Conservation (phyloP, 2,329 filamentous ascomycete genomes). For the Phaeosphaeriaceae sp. region DNA sequence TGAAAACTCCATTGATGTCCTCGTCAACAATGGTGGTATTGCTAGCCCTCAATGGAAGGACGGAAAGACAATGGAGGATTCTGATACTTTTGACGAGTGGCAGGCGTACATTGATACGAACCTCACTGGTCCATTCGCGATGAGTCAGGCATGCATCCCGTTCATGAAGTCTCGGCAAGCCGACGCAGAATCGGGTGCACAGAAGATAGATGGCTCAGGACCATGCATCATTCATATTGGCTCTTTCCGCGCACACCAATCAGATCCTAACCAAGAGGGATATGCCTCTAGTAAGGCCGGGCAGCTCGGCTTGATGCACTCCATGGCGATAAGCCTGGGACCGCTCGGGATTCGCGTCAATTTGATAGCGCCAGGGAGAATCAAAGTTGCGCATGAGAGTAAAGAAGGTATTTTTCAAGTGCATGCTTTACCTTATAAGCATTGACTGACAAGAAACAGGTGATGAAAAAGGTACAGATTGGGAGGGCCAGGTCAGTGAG, state of each 20-base stretch:
- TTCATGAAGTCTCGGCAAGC: constrained; percentile 51
- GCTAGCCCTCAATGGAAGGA: constrained; percentile 52
- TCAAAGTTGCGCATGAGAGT: constrained; percentile 57
- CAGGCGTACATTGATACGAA: constrained; percentile 56
- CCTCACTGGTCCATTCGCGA: constrained; percentile 54
- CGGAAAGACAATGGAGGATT: constrained; percentile 55
- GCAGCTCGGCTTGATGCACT: constrained; percentile 58
- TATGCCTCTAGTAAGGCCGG: constrained; percentile 61
- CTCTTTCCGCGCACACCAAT: constrained; percentile 55
- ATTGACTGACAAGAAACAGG: constrained; percentile 8
- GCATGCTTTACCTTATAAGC: neutral
- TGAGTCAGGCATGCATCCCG: constrained; percentile 56
- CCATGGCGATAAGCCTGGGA: constrained; percentile 56
- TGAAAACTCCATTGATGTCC: constrained; percentile 49
- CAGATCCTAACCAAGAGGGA: constrained; percentile 57
- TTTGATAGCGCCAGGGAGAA: constrained; percentile 54
- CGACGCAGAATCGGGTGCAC: constrained; percentile 33
- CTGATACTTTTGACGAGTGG: constrained; percentile 53
- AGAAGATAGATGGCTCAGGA: constrained; percentile 42
- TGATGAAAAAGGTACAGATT: constrained; percentile 51
- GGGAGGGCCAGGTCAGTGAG: constrained; percentile 46
- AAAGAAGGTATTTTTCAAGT: constrained; percentile 34
- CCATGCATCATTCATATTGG: constrained; percentile 57
- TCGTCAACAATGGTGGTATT: constrained; percentile 49
- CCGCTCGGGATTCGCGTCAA: constrained; percentile 56